Conservation (phyloP, 2,329 filamentous ascomycete species). For the Talaromyces sp. region DNA sequence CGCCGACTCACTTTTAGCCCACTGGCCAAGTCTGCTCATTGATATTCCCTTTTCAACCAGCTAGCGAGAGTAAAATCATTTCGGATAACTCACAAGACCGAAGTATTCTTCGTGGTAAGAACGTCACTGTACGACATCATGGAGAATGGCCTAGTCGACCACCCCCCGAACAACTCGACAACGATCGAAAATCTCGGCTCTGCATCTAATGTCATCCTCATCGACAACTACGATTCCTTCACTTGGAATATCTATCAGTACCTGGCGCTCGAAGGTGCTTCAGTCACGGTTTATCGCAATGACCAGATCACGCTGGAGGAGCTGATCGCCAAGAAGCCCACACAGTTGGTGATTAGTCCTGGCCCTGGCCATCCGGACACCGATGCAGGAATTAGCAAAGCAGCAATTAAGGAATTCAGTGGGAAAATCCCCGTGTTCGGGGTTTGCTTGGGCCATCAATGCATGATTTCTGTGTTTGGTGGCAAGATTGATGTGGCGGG, state of each 20-base stretch:
- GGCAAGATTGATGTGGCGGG: conserved; percentile 89
- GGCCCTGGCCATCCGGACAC: conserved; percentile 89
- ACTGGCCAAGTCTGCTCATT: background rate
- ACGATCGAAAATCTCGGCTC: conserved; percentile 70
- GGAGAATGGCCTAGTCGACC: conserved; percentile 61
- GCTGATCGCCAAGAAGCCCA: conserved; percentile 78
- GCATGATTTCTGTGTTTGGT: conserved; percentile 91
- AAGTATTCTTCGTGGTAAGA: background rate
- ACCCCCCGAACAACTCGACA: conserved; percentile 77
- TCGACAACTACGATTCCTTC: conserved; percentile 99
- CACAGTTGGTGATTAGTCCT: conserved; percentile 90
- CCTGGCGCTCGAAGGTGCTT: conserved; percentile 90
- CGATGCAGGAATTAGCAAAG: conserved; percentile 90
- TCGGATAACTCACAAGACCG: background rate
- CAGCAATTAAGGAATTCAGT: conserved; percentile 84
- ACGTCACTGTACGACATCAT: background rate
- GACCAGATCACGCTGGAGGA: conserved; percentile 86
- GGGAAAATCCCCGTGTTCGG: conserved; percentile 94
- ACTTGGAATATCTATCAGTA: conserved; percentile 99
- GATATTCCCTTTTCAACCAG: background rate
- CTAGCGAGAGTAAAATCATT: background rate
- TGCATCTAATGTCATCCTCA: conserved; percentile 87
- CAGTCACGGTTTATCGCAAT: conserved; percentile 85
- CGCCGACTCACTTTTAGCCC: background rate
- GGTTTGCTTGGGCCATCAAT: conserved; percentile 99